These are phyloP conservation scores for Phytophthora agathidicida DNA, from an alignment of 352 stramenopile species.

Conservation along the genomic window DNA sequence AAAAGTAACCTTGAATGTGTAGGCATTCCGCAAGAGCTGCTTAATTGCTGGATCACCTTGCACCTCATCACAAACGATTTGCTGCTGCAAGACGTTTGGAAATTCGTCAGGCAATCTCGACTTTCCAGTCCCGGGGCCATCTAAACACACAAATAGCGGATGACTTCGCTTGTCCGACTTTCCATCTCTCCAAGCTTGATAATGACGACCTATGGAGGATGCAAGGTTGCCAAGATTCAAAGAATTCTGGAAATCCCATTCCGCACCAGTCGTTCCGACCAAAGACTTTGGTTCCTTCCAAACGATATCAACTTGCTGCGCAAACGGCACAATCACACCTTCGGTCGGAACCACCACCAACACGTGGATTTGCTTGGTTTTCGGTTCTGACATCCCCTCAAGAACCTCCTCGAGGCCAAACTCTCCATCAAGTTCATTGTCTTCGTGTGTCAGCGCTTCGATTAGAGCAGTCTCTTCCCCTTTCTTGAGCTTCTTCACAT, in stretches of 20 bases:
- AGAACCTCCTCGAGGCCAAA: too few relatives aligned
- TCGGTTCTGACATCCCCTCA: too few relatives aligned
- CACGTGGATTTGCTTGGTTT: too few relatives aligned
- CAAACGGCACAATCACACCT: too few relatives aligned
- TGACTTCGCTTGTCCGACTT: slow-evolving; percentile 5
- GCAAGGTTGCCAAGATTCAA: slow-evolving; percentile 6
- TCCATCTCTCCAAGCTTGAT: slow-evolving; percentile 6
- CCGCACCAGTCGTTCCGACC: slow-evolving; percentile 16
- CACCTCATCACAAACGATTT: slow-evolving; percentile 6
- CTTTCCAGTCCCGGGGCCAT: slow-evolving; percentile 23
- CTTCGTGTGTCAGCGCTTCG: too few relatives aligned
- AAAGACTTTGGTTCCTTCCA: slow-evolving; percentile 20
- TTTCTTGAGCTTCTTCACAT: too few relatives aligned
- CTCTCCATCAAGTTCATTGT: too few relatives aligned
- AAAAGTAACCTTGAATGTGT: slow-evolving; percentile 31
- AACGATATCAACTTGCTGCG: too few relatives aligned
- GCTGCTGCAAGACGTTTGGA: slow-evolving; percentile 14
- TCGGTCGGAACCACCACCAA: too few relatives aligned
- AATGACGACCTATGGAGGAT: slow-evolving; percentile 35
- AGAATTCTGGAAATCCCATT: slow-evolving; percentile 21
- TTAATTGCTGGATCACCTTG: slow-evolving; percentile 15
- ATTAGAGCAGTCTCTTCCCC: too few relatives aligned
- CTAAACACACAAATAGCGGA: slow-evolving; percentile 31
- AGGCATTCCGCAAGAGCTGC: slow-evolving; percentile 17
- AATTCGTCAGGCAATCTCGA: slow-evolving; percentile 31